Percentiles rank a stretch among this genome's conserved stretches.
phyloP scores from a whole-genome alignment of 2,329 filamentous ascomycete species.

The Hymenoscyphus albidus region DNA sequence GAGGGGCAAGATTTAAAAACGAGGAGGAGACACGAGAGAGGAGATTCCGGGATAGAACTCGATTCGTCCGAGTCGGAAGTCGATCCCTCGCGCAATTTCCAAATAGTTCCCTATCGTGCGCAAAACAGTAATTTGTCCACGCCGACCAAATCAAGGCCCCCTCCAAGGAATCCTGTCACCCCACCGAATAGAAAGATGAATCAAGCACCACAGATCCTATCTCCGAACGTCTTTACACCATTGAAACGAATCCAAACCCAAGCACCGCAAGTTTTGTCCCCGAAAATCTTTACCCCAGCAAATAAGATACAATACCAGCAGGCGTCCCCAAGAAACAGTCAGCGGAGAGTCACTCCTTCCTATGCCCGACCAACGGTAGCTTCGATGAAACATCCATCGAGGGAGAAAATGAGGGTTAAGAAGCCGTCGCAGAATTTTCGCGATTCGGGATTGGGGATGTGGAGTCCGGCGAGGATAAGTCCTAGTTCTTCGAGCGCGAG shows the following conservation, averaged over 20 bases:
- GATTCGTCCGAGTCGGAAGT: neutral
- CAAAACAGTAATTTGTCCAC: neutral
- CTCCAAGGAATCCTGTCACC: too few relatives aligned
- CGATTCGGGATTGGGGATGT: neutral
- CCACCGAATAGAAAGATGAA: too few relatives aligned
- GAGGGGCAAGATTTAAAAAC: neutral
- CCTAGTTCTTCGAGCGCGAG: neutral
- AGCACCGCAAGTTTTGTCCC: neutral
- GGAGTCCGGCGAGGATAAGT: neutral
- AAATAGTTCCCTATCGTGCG: neutral
- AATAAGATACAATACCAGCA: neutral
- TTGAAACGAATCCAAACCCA: neutral
- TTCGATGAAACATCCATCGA: neutral
- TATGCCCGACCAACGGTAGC: neutral
- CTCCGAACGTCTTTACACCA: neutral
- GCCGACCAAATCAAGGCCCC: neutral
- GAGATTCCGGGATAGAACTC: slow-evolving; percentile 7
- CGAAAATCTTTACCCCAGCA: neutral
- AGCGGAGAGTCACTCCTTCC: neutral
- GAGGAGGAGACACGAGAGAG: neutral
- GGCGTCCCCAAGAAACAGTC: neutral
- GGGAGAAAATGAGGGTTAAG: neutral
- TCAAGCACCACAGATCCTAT: neutral
- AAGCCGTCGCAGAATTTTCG: neutral
- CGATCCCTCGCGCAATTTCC: neutral